These are phyloP conservation scores for Pichia sp. DNA, from an alignment of 1,139 yeast genomes.

Conservation along the genomic window DNA sequence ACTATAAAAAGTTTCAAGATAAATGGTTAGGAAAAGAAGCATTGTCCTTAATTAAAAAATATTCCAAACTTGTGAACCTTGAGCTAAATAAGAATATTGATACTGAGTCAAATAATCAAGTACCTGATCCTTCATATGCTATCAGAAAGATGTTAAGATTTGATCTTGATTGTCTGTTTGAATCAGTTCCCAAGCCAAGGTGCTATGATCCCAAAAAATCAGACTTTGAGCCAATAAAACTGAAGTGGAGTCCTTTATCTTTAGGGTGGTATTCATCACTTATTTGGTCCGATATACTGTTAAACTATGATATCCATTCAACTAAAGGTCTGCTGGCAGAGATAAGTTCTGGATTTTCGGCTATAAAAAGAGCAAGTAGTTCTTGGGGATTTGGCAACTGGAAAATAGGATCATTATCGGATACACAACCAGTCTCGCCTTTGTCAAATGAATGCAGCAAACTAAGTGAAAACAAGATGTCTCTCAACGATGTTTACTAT, in stretches of 20 bases:
- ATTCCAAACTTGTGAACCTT: slow-evolving; percentile 28
- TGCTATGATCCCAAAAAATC: slow-evolving; percentile 29
- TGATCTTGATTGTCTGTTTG: slow-evolving; percentile 18
- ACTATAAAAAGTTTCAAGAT: slow-evolving; percentile 40
- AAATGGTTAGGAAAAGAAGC: slow-evolving; percentile 60
- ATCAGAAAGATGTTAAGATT: slow-evolving; percentile 18
- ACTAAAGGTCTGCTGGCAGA: slow-evolving; percentile 21
- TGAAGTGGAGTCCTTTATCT: slow-evolving; percentile 56
- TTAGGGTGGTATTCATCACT: slow-evolving; percentile 74
- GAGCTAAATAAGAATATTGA: slow-evolving; percentile 30
- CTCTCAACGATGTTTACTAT: slow-evolving; percentile 22
- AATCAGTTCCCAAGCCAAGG: slow-evolving; percentile 28
- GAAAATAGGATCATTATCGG: slow-evolving; percentile 5
- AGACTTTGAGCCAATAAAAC: slow-evolving; percentile 42
- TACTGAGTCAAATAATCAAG: slow-evolving; percentile 1
- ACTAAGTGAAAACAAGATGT: not conserved
- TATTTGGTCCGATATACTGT: slow-evolving; percentile 59
- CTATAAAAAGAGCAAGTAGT: slow-evolving; percentile 39
- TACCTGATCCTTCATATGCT: slow-evolving; percentile 13
- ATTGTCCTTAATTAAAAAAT: slow-evolving; percentile 36
- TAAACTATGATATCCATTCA: slow-evolving; percentile 29
- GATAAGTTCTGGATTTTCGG: slow-evolving; percentile 35
- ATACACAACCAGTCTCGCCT: slow-evolving; percentile 2
- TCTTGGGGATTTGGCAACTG: slow-evolving; percentile 33
- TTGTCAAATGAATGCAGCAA: not conserved